Evolutionary conservation across 2,329 filamentous ascomycete species (phyloP), one percentile per base, ranked within the genome.

Genomic region (Talaromyces piceae): DNA sequence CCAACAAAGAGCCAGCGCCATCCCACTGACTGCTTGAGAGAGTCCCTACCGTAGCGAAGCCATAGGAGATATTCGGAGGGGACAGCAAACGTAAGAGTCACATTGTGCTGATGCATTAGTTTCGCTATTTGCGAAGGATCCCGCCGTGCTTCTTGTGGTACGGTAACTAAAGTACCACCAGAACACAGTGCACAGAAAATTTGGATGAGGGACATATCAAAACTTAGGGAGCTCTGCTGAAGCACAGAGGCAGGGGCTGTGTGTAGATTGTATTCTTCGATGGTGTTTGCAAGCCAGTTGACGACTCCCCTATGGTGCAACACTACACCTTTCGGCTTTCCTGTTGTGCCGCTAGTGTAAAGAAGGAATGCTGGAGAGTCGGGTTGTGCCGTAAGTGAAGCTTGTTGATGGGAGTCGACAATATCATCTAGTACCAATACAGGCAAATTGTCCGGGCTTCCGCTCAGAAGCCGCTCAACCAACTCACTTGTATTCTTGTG

Each of bases 1-100:
- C 41, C 22, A 20, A 28, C 11, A 39, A 54, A 46, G 23, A 50
- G 41, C 2, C 54, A 56, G 13, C 56, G 52, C 18, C 47, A 50
- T n/a, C n/a, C n/a, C 12, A 59, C 23, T 3, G 27, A 30, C 27
- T 30, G 27, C 9, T 8, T 9, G 9, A 30, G 6, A 8, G 13
- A 12, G 8, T 30, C 27, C 27, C 27, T 30, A 12, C 27, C 27
- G 13, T 30, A 30, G 9, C 6, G 9, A 30, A 30, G 13, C 54
- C 53, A 57, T 13, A 44, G 48, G 2, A 41, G 31, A 44, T 59
- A 60, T 49, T 60, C 57, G 2, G 59, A 58, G 16, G 59, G 57
- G 1, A 57, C 58, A 11, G 52, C 54, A n/a, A 41, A 51, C 9
- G 56, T 60, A 45, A 50, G 57, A 3, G 53, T 58, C 41, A 61